Base-by-base conservation (phyloP, 2,329 filamentous ascomycete genomes). In the Ascochyta lentis region DNA sequence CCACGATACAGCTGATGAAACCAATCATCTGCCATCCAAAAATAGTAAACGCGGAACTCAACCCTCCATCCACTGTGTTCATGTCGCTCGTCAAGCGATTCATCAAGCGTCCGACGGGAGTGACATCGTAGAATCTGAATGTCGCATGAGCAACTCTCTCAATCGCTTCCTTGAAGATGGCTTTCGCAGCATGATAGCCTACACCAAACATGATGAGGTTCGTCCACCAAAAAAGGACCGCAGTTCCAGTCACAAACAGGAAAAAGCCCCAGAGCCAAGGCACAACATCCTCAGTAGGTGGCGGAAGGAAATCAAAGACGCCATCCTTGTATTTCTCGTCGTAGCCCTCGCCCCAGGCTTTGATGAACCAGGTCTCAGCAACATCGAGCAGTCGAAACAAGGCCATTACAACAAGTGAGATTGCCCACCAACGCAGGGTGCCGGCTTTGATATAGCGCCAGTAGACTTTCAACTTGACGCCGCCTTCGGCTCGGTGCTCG, bases 71-170 rank as follows among this genome's bases (percentile, higher is more conserved):
- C 0, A 96, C 84, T 45, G 91, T 93, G 26, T 90, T 90, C 76
- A 96, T 95, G 67, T 97, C 92, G 1, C 91, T 91, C 0, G 92
- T 96, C 57, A 97, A 82, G 7, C 93, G 86, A 72, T 97, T 97
- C 90, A 96, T 96, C 58, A 97, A 79, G 42, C 93, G 86, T 0
- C 93, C 93, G 0, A 96, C 88, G 0, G 93, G 93, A 0, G 93
- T 96, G 4, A 91, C 86, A 70, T 97, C 93, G 77, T 96, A 95
- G 74, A 93, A 97, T 1, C 92, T 86, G 77, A 97, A 96, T 0
- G 89, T 93, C 0, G 92, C 90, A 65, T 87, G 85, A 69, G 89
- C 89, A 45, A 96, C 90, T 47, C 84, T 85, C 1, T 83, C 78
- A 76, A 96, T 86, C 19, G 91, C 90, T 35, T 86, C 81, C 58